Conservation (phyloP, 1,284 basidiomycete species). For the Sanghuangporus sanghuang region DNA sequence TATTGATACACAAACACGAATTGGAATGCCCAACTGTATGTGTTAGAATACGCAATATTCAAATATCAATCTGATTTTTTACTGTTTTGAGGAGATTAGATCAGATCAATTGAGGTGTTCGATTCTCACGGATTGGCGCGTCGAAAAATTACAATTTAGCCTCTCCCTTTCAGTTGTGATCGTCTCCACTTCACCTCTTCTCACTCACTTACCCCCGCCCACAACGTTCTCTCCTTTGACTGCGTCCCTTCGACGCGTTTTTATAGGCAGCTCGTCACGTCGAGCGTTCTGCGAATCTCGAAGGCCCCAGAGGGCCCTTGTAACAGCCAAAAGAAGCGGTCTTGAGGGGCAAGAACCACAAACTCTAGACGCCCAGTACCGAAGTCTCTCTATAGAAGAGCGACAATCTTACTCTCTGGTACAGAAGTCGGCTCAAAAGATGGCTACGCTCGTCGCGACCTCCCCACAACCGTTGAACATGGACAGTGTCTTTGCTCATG, state of each 20-base stretch:
- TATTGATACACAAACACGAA: not conserved
- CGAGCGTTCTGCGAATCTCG: not conserved
- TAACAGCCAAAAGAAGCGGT: not conserved
- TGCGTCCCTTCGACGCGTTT: not conserved
- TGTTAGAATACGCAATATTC: not conserved
- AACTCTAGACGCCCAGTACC: not conserved
- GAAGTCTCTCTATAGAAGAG: not conserved
- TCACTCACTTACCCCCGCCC: not conserved
- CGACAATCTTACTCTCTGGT: not conserved
- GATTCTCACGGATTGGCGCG: not conserved
- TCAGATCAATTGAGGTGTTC: not conserved
- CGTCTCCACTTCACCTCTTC: not conserved
- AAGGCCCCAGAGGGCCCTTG: not conserved
- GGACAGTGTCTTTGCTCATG: not conserved
- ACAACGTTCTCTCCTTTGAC: not conserved
- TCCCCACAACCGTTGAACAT: constrained; percentile 8
- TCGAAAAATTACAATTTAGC: not conserved
- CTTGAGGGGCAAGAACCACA: not conserved
- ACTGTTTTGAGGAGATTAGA: not conserved
- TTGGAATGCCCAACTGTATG: not conserved
- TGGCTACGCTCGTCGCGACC: constrained; percentile 13
- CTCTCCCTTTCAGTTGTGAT: not conserved
- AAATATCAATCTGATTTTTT: not conserved
- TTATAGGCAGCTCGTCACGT: not conserved
- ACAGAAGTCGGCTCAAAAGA: not conserved